Evolutionary conservation across 192 early-diverging fungal species (phyloP), one percentile per base, ranked within the genome.

Genomic region (Entophlyctis luteolus): DNA sequence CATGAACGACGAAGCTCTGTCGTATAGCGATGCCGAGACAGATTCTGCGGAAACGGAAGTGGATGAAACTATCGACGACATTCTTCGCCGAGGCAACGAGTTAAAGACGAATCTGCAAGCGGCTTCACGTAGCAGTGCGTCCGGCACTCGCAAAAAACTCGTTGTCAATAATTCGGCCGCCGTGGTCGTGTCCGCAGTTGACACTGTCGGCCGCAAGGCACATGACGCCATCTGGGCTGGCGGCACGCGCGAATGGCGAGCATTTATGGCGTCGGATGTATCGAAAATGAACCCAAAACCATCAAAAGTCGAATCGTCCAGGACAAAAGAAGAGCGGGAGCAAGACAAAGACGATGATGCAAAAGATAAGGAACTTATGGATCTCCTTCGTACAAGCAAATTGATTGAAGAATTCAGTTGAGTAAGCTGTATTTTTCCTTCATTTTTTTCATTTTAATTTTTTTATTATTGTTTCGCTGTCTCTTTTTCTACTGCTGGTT

Each of bases 331-430:
- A 36, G 67, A 69, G 25, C 55, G 47, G 39, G 56, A 69, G 45
- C 67, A 28, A 31, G 67, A 69, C 12, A 59, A 59, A 67, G 49
- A 77, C 38, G 82, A 84, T 53, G 69, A 77, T 36, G 56, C 72
- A 37, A 67, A 80, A 39, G 82, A 84, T 54, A 67, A 73, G 5
- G 77, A 82, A 35, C 70, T 84, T 22, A 75, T 77, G 76, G 71
- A 77, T 10, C 49, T 84, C 1, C 57, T 84, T 25, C 54, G 76
- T 39, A 54, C 75, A 1, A 63, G 78, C 6, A 73, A 77, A 65
- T 71, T 84, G 4, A 54, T 84, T 20, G 77, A 81, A 59, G 65
- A 84, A 20, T 79, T 73, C 66, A 75, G 76, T 78, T 45, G 42
- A 45, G 42, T 45, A 14, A 45, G n/a, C 10, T 45, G 12, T n/a